A percentile compares a stretch with the other conserved stretches of the same genome.
Evolutionary conservation across 768 basidiomycete genomes (phyloP).

Genomic region (Postia placenta): DNA sequence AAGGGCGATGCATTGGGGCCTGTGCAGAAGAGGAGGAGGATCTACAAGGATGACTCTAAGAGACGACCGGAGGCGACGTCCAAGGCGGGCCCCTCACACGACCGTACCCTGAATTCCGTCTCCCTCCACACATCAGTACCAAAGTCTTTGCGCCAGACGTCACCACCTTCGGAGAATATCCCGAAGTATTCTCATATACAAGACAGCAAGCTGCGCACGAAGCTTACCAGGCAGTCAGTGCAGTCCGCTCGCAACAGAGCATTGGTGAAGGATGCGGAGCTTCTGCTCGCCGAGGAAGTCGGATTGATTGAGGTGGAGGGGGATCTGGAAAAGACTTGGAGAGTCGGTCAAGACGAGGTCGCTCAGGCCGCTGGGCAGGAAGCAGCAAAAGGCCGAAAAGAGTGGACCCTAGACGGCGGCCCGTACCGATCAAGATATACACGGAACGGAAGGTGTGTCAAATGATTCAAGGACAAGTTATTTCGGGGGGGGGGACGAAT

Average conservation of each 20-base stretch:
- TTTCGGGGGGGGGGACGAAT: too few species aligned
- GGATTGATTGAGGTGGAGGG: slow-evolving; percentile 75
- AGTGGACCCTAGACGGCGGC: slow-evolving; percentile 80
- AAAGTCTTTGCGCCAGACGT: slow-evolving; percentile 54
- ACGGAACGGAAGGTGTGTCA: slow-evolving; percentile 76
- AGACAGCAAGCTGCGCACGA: slow-evolving; percentile 70
- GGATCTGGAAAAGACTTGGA: slow-evolving; percentile 86
- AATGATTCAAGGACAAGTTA: too few species aligned
- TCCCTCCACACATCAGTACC: slow-evolving; percentile 49
- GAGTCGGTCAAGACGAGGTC: slow-evolving; percentile 79
- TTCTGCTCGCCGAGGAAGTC: slow-evolving; percentile 60
- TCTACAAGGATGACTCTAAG: slow-evolving; percentile 12
- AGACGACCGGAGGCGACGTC: slow-evolving; percentile 10
- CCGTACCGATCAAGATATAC: slow-evolving; percentile 84
- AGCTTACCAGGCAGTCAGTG: slow-evolving; percentile 55
- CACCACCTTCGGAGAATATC: slow-evolving; percentile 39
- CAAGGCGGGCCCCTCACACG: slow-evolving; percentile 7
- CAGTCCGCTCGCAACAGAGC: slow-evolving; percentile 58
- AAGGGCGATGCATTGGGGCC: slow-evolving; percentile 57
- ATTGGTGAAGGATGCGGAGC: slow-evolving; percentile 63
- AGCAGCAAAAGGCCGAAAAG: slow-evolving; percentile 68
- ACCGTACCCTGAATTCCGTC: slow-evolving; percentile 18
- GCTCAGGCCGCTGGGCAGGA: slow-evolving; percentile 59
- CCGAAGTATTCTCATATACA: slow-evolving; percentile 55
- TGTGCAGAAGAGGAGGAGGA: slow-evolving; percentile 28